phyloP scores from a whole-genome alignment of 2,329 filamentous ascomycete species.

The Gremmenia infestans region DNA sequence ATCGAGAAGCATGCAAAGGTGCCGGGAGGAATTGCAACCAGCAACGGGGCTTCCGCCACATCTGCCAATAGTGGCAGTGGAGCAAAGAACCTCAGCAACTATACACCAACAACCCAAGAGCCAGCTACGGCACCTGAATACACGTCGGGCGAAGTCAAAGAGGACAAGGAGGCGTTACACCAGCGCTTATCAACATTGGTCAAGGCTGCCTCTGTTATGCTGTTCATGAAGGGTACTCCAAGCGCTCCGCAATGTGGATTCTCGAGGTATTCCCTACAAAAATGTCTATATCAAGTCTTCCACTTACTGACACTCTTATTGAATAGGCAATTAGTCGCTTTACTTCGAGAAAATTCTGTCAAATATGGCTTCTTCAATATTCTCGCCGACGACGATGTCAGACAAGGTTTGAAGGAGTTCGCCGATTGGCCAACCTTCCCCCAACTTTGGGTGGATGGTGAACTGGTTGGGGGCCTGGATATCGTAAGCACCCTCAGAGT shows the following conservation, averaged over 20 bases:
- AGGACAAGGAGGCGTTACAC: conserved; percentile 78
- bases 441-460: conserved; percentile 86
- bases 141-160: conserved; percentile 41
- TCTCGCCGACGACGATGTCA: conserved; percentile 91
- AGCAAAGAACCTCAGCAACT: conserved; percentile 34
- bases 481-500: conserved; percentile 62
- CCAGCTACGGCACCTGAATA: conserved; percentile 25
- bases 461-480: conserved; percentile 88
- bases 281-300: background rate
- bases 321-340: conserved; percentile 69
- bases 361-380: conserved; percentile 99
- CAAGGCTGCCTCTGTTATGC: conserved; percentile 93
- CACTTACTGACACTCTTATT: background rate
- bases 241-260: conserved; percentile 87
- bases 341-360: conserved; percentile 83
- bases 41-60: conserved; percentile 9
- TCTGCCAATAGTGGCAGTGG: conserved; percentile 31
- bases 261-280: conserved; percentile 41
- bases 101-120: conserved; percentile 21
- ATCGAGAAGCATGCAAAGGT: conserved; percentile 70
- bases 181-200: conserved; percentile 78
- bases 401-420: conserved; percentile 92
- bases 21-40: conserved; percentile 3
- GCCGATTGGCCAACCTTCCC: conserved; percentile 99
- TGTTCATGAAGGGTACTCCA: conserved; percentile 98